phyloP scores from a whole-genome alignment of 2,329 filamentous ascomycete genomes.

The Ophiocordyceps robertsii region DNA sequence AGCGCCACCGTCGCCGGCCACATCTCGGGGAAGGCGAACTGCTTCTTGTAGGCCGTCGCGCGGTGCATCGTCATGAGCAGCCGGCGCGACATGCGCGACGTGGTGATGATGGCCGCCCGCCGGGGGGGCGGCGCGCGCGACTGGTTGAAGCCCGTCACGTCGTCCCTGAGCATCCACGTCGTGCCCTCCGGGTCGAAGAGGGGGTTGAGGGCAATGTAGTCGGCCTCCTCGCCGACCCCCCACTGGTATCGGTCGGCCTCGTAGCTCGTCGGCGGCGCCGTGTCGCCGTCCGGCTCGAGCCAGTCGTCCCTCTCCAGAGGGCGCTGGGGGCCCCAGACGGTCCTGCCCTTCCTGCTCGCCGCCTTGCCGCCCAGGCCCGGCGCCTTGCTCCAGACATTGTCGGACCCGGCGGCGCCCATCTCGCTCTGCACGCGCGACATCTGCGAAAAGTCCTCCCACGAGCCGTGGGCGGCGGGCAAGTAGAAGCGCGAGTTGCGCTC shows the following conservation, averaged over 20 bases:
- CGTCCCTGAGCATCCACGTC: slow-evolving; percentile 67
- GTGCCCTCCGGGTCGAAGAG: slow-evolving; percentile 84
- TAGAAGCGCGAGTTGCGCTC: slow-evolving; percentile 71
- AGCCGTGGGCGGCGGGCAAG: slow-evolving; percentile 60
- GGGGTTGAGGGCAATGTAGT: slow-evolving; percentile 83
- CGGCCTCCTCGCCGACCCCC: slow-evolving; percentile 83
- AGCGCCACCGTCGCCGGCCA: slow-evolving; percentile 81
- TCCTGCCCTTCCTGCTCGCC: slow-evolving; percentile 35
- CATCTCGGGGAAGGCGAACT: slow-evolving; percentile 93
- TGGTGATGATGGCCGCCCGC: slow-evolving; percentile 78
- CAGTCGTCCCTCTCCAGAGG: slow-evolving; percentile 55
- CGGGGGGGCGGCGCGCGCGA: slow-evolving; percentile 50
- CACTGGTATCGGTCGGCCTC: slow-evolving; percentile 73
- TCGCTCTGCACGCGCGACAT: slow-evolving; percentile 67
- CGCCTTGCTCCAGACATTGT: slow-evolving; percentile 52
- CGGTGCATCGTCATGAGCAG: slow-evolving; percentile 81
- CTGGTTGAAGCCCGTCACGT: slow-evolving; percentile 72
- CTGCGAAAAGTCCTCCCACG: slow-evolving; percentile 63
- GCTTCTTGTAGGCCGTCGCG: slow-evolving; percentile 72
- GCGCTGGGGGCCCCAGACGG: slow-evolving; percentile 75
- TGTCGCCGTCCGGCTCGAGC: slow-evolving; percentile 61
- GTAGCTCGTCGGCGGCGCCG: slow-evolving; percentile 52
- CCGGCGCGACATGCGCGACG: slow-evolving; percentile 67
- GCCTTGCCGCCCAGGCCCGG: slow-evolving; percentile 27
- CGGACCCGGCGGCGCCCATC: slow-evolving; percentile 49